Conservation (phyloP, 108 stramenopile species). For the Skeletonema potamos region DNA sequence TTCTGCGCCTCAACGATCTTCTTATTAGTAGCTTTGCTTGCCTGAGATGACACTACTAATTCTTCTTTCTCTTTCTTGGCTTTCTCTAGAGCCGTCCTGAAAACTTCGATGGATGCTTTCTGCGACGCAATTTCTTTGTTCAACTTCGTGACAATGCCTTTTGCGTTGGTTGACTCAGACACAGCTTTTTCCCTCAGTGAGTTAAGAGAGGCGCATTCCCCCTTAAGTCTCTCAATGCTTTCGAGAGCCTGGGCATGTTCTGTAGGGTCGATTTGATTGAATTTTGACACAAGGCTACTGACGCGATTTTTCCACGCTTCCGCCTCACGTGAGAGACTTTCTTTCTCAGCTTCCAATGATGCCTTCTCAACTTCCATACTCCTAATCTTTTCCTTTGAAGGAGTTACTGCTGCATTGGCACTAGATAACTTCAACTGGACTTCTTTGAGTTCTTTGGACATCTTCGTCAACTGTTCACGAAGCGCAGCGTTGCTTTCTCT, state of each 20-base stretch:
- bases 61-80: conserved; percentile 48
- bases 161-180: conserved; percentile 63
- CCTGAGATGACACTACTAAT: conserved; percentile 16
- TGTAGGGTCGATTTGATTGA: conserved; percentile 88
- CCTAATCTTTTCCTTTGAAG: conserved; percentile 44
- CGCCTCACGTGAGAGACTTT: conserved; percentile 77
- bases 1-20: conserved; percentile 34
- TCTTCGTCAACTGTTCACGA: conserved; percentile 61
- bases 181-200: conserved; percentile 58
- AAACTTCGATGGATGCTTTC: conserved; percentile 46
- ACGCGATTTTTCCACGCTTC: conserved; percentile 87
- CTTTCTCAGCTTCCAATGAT: conserved; percentile 73
- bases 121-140: conserved; percentile 66
- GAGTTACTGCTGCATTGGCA: conserved; percentile 46
- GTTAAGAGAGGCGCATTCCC: conserved; percentile 50
- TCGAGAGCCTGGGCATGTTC: conserved; percentile 76
- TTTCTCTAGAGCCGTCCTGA: conserved; percentile 55
- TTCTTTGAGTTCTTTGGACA: conserved; percentile 37
- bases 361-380: conserved; percentile 66
- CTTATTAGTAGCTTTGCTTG: conserved; percentile 16
- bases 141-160: conserved; percentile 51
- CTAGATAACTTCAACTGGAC: conserved; percentile 43
- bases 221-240: conserved; percentile 54
- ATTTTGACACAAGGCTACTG: conserved; percentile 77
- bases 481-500: conserved; percentile 81